Conservation (phyloP, 2,329 filamentous ascomycete species). For the Penicillium occitanis region DNA sequence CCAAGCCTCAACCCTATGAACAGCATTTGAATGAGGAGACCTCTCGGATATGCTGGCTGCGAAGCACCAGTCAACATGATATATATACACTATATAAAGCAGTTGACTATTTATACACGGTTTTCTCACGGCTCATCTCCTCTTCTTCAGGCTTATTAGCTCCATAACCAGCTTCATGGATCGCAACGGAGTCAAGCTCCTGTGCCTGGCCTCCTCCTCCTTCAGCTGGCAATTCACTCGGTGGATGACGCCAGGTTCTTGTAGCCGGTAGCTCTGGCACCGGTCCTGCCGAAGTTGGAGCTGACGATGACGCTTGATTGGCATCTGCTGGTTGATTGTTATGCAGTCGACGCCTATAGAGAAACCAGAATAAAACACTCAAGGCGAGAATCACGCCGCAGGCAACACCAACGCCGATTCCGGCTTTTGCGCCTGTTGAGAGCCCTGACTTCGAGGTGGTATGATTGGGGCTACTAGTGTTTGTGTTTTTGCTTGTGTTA, state of each 20-base stretch:
- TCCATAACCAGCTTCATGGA: neutral
- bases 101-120: neutral
- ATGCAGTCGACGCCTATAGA: neutral
- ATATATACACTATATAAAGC: too few relatives aligned
- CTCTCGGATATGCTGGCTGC: too few relatives aligned
- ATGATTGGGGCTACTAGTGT: neutral
- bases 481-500: neutral
- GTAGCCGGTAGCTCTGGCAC: neutral
- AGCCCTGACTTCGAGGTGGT: neutral
- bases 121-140: neutral
- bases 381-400: neutral
- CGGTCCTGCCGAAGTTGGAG: neutral
- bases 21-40: too few relatives aligned
- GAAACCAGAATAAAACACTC: neutral
- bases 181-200: neutral
- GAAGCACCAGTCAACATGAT: too few relatives aligned
- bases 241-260: neutral
- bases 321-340: neutral
- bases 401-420: conserved; percentile 6
- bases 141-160: neutral
- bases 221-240: neutral
- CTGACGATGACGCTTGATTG: neutral
- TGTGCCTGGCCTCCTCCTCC: neutral
- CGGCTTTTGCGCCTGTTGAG: conserved; percentile 1
- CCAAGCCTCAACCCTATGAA: too few relatives aligned